Evolutionary conservation across 306 rosid genomes (phyloP).

Genomic region (Dryas alaskensis): DNA sequence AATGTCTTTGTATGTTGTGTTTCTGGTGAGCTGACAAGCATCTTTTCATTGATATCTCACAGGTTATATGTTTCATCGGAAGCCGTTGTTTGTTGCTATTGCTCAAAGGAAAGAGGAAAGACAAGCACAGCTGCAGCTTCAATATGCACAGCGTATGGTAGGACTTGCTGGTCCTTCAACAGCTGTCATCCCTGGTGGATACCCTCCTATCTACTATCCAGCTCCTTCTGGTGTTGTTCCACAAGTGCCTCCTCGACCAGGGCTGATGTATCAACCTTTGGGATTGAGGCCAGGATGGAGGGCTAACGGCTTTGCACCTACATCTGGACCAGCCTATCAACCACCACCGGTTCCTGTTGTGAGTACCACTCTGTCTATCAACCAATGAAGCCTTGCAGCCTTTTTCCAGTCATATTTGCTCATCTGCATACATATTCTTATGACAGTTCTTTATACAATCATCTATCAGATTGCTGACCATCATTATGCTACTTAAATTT

Average conservation of each 20-base stretch:
- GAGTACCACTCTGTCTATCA: constrained; percentile 34
- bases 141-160: constrained; percentile 50
- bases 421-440: not conserved
- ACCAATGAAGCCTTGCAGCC: not conserved
- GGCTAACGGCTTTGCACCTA: constrained; percentile 52
- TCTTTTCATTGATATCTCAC: constrained; percentile 21
- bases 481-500: constrained; percentile 2
- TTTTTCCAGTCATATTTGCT: not conserved
- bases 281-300: constrained; percentile 71
- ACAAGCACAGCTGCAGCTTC: constrained; percentile 65
- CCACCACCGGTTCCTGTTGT: constrained; percentile 51
- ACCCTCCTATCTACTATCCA: constrained; percentile 68
- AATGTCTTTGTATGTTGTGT: not conserved
- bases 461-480: not conserved
- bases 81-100: constrained; percentile 78
- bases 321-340: constrained; percentile 58
- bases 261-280: constrained; percentile 58
- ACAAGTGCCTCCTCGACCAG: constrained; percentile 54
- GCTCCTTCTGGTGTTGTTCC: constrained; percentile 54
- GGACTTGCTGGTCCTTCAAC: constrained; percentile 59
- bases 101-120: constrained; percentile 95
- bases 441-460: not conserved
- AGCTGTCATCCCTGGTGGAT: constrained; percentile 61
- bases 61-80: constrained; percentile 78
- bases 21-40: not conserved